Percentiles rank a stretch among this genome's conserved stretches.
Evolutionary conservation across 2,329 filamentous ascomycete genomes (phyloP).

Genomic region (Verruconis gallopava): DNA sequence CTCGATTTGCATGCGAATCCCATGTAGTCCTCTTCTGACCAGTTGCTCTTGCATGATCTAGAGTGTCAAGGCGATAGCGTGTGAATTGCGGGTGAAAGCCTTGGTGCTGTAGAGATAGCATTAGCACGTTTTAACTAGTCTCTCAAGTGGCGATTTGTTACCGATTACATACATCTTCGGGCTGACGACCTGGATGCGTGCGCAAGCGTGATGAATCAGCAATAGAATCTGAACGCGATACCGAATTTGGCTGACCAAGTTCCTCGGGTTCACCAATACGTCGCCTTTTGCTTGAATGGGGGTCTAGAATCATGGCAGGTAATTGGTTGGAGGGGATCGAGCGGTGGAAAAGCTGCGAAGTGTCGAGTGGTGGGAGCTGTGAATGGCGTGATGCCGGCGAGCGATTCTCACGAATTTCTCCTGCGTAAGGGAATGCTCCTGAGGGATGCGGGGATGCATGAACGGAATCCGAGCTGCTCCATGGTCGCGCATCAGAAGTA

Average conservation of each 20-base stretch:
- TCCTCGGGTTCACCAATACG: neutral
- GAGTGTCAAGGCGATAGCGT: neutral
- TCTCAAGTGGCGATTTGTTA: no score
- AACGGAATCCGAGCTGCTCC: neutral
- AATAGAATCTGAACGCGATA: neutral
- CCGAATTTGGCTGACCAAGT: neutral
- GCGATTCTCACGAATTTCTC: no score
- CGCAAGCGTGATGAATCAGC: neutral
- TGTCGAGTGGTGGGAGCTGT: neutral
- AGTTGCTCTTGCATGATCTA: neutral
- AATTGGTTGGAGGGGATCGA: neutral
- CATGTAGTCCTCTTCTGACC: neutral
- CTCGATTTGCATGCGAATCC: neutral
- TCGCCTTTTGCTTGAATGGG: neutral
- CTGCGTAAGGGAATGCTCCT: no score
- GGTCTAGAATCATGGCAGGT: neutral
- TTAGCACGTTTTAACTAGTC: constrained; percentile 1
- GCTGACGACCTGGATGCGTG: neutral
- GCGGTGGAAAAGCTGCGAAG: neutral
- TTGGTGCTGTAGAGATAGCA: neutral
- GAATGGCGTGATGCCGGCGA: no score
- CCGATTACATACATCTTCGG: neutral
- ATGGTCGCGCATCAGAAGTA: neutral
- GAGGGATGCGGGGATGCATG: no score
- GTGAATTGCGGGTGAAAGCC: neutral